Evolutionary conservation across 164 flowering plant species (phyloP).

Genomic region (Warburgia ugandensis): DNA sequence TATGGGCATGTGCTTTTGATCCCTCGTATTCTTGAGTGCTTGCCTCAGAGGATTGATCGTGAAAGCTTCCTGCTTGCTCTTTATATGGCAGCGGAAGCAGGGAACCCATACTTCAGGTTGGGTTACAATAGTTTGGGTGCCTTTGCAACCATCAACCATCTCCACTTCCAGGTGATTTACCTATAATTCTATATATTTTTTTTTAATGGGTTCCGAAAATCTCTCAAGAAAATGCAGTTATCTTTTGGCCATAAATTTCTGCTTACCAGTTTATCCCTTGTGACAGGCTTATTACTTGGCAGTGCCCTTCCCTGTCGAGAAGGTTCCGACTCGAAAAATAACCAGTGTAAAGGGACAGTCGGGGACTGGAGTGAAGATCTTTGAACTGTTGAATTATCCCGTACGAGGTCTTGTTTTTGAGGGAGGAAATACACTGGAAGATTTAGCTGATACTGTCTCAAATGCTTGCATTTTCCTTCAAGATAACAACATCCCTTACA

Average conservation of each 20-base stretch:
- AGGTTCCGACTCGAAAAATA: slow-evolving; percentile 37
- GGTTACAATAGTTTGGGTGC: slow-evolving; percentile 97
- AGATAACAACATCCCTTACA: slow-evolving; percentile 65
- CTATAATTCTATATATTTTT: not conserved
- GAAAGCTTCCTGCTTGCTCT: slow-evolving; percentile 72
- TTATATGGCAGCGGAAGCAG: slow-evolving; percentile 71
- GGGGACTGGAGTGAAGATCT: slow-evolving; percentile 34
- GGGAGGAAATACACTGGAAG: slow-evolving; percentile 45
- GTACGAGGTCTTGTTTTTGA: slow-evolving; percentile 69
- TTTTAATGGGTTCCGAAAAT: not conserved
- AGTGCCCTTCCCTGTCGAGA: slow-evolving; percentile 68
- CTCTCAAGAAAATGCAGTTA: no score
- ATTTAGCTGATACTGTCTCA: slow-evolving; percentile 55
- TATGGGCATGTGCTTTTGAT: slow-evolving; percentile 87
- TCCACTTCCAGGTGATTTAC: slow-evolving; percentile 67
- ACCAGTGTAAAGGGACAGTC: slow-evolving; percentile 10
- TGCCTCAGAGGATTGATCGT: slow-evolving; percentile 75
- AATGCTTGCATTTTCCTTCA: slow-evolving; percentile 63
- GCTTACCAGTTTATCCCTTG: not conserved
- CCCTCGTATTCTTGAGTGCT: slow-evolving; percentile 55
- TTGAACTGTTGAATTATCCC: slow-evolving; percentile 55
- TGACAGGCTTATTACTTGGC: slow-evolving; percentile 66
- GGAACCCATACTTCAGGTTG: slow-evolving; percentile 62
- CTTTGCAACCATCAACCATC: slow-evolving; percentile 92
- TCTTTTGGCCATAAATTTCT: not conserved